phyloP scores from a whole-genome alignment of 1,139 yeast species.

The Sugiyamaella sp. region DNA sequence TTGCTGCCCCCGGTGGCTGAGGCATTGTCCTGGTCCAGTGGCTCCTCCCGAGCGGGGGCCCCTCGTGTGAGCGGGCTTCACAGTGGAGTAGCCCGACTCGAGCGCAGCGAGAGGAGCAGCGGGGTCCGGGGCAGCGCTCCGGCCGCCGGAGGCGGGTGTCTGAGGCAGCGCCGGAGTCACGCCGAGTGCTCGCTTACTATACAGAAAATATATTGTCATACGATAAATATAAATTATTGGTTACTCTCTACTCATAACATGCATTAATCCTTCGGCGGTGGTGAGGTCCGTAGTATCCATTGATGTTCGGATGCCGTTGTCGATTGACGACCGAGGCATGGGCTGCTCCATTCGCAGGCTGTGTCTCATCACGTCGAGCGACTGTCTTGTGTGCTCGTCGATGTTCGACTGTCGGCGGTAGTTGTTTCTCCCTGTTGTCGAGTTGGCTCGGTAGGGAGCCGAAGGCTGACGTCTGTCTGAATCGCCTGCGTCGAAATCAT shows the following conservation, averaged over 20 bases:
- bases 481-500: constrained; percentile 13
- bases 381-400: constrained; percentile 24
- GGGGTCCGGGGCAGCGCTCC: no score
- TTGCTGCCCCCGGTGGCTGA: no score
- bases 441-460: constrained; percentile 2
- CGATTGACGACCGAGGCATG: constrained; percentile 34
- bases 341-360: constrained; percentile 36
- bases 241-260: constrained; percentile 28
- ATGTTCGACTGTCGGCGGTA: constrained; percentile 15
- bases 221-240: constrained; percentile 13
- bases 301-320: constrained; percentile 34
- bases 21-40: no score
- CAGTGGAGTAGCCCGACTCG: no score
- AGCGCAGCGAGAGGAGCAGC: no score
- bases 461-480: constrained; percentile 1
- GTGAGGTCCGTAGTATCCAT: constrained; percentile 37
- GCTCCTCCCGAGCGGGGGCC: no score
- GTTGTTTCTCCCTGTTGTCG: constrained; percentile 4
- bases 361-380: constrained; percentile 30
- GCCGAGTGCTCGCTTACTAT: constrained; percentile 9
- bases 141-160: no score
- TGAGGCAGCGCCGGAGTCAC: neutral
- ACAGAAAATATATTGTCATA: constrained; percentile 18
- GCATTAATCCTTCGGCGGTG: constrained; percentile 37
- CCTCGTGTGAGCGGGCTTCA: no score